Conservation (phyloP, 352 stramenopile species). For the Phytophthora uliginosa region DNA sequence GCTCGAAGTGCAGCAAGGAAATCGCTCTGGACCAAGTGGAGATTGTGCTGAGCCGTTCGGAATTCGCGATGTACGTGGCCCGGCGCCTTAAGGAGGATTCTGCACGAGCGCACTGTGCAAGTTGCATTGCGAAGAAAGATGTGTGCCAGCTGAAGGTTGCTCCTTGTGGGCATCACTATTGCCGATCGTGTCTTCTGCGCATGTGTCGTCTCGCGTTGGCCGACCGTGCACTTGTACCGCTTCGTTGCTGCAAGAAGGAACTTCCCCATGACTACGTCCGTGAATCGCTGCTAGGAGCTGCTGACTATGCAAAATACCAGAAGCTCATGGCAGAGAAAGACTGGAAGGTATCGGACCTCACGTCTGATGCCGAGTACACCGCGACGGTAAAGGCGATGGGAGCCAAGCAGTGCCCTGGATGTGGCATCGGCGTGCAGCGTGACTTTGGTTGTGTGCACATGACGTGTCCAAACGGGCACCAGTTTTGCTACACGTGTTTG, state of each 20-base stretch:
- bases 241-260: constrained; percentile 82
- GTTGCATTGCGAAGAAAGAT: constrained; percentile 42
- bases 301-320: constrained; percentile 61
- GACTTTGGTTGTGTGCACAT: constrained; percentile 87
- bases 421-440: constrained; percentile 76
- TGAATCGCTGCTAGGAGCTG: constrained; percentile 34
- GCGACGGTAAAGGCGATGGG: constrained; percentile 48
- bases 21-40: constrained; percentile 36
- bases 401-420: constrained; percentile 81
- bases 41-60: constrained; percentile 19
- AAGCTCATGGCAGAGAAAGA: constrained; percentile 56
- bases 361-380: constrained; percentile 74
- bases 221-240: constrained; percentile 66
- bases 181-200: constrained; percentile 56
- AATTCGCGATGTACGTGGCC: constrained; percentile 33
- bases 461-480: constrained; percentile 72
- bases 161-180: constrained; percentile 76
- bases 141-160: constrained; percentile 39
- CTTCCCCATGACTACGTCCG: constrained; percentile 70
- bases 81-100: constrained; percentile 8
- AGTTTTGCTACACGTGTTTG: constrained; percentile 86
- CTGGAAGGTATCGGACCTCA: constrained; percentile 68
- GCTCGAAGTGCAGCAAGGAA: constrained; percentile 32
- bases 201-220: constrained; percentile 71
- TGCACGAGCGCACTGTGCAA: constrained; percentile 40